Evolutionary conservation across 768 basidiomycete genomes (phyloP).

Genomic region (Amanita inopinata): DNA sequence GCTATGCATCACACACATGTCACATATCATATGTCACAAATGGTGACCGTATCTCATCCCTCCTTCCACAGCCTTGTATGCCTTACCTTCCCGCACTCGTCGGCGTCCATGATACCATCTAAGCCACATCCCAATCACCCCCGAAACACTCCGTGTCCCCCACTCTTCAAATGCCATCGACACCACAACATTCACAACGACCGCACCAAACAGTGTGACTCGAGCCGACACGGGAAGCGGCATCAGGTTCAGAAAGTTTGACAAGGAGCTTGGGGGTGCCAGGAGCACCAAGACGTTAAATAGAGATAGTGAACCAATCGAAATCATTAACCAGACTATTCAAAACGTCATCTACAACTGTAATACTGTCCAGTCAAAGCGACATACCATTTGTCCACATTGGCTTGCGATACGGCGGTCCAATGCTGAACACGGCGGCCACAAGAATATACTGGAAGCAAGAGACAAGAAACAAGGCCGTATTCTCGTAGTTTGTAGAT

Average conservation of each 20-base stretch:
- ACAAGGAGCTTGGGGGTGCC: slow-evolving; percentile 50
- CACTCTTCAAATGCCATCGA: slow-evolving; percentile 76
- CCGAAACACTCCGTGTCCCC: slow-evolving; percentile 49
- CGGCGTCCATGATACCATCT: slow-evolving; percentile 35
- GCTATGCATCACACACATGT: neutral
- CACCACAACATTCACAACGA: slow-evolving; percentile 56
- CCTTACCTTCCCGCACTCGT: slow-evolving; percentile 54
- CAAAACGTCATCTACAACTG: neutral
- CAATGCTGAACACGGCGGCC: slow-evolving; percentile 95
- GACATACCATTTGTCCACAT: slow-evolving; percentile 89
- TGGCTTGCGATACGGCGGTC: slow-evolving; percentile 90
- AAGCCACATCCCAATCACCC: slow-evolving; percentile 37
- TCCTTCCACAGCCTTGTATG: slow-evolving; percentile 80
- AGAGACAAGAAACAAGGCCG: slow-evolving; percentile 84
- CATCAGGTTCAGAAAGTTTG: slow-evolving; percentile 67
- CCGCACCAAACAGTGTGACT: slow-evolving; percentile 55
- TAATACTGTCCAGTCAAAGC: slow-evolving; percentile 1
- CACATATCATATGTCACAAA: too few relatives aligned
- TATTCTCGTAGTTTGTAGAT: slow-evolving; percentile 86
- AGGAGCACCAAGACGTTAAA: slow-evolving; percentile 78
- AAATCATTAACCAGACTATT: slow-evolving; percentile 74
- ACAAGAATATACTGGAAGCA: slow-evolving; percentile 99
- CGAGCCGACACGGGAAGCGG: slow-evolving; percentile 60
- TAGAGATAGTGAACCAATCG: slow-evolving; percentile 52
- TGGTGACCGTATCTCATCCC: slow-evolving; percentile 37